Conservation (phyloP, 352 stramenopile species). For the Phytophthora pluvialis region DNA sequence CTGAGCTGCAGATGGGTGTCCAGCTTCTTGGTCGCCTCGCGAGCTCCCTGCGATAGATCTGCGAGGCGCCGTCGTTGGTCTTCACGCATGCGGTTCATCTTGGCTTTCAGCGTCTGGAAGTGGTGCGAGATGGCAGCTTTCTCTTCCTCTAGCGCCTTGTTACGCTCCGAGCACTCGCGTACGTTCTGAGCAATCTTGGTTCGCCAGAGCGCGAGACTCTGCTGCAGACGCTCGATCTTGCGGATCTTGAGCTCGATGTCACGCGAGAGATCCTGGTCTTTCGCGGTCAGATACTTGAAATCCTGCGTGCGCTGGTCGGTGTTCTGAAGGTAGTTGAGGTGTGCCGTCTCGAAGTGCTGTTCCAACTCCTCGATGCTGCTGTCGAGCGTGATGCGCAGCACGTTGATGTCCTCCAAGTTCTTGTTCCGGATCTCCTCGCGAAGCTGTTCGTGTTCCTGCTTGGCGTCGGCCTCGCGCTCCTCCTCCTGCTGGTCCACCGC, state of each 20-base stretch:
- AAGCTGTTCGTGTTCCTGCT: slow-evolving; percentile 88
- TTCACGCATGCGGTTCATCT: slow-evolving; percentile 91
- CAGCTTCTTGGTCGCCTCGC: slow-evolving; percentile 77
- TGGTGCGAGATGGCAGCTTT: slow-evolving; percentile 86
- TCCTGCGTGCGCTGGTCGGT: slow-evolving; percentile 94
- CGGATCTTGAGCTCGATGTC: slow-evolving; percentile 95
- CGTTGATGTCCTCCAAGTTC: slow-evolving; percentile 96
- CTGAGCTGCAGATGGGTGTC: slow-evolving; percentile 73
- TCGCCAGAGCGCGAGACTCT: slow-evolving; percentile 89
- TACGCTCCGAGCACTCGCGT: slow-evolving; percentile 90
- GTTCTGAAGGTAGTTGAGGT: slow-evolving; percentile 93
- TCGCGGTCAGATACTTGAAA: slow-evolving; percentile 94
- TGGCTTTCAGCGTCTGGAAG: slow-evolving; percentile 89
- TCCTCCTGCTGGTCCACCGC: slow-evolving; percentile 88
- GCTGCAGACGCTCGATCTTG: slow-evolving; percentile 93
- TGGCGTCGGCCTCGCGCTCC: slow-evolving; percentile 74
- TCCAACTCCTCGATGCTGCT: slow-evolving; percentile 95
- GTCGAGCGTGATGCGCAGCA: slow-evolving; percentile 92
- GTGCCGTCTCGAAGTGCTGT: slow-evolving; percentile 93
- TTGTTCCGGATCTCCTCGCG: slow-evolving; percentile 95
- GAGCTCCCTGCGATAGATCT: slow-evolving; percentile 82
- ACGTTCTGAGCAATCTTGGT: slow-evolving; percentile 93
- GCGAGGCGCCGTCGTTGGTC: slow-evolving; percentile 82
- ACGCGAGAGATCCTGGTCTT: slow-evolving; percentile 92
- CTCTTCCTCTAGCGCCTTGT: slow-evolving; percentile 90